phyloP scores from a whole-genome alignment of 1,284 basidiomycete genomes.

The Phylloboletellus chloephorus region DNA sequence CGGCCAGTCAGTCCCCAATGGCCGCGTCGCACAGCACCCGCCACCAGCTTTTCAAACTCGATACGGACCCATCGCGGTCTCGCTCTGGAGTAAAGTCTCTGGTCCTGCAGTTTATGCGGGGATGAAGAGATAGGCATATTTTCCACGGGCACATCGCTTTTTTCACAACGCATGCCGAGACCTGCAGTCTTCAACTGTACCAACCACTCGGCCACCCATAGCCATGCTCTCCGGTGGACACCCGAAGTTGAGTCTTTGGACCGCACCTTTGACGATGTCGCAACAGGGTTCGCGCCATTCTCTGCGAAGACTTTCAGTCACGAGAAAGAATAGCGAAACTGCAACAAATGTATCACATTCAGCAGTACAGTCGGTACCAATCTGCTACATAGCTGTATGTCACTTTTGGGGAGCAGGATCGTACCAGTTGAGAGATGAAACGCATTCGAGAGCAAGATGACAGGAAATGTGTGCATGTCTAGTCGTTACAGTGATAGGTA shows the following conservation, averaged over 20 bases:
- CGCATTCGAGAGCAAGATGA: conserved; percentile 30
- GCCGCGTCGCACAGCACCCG: conserved; percentile 17
- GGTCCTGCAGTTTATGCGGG: conserved; percentile 58
- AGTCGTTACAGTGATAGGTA: conserved; percentile 53
- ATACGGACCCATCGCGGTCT: conserved; percentile 59
- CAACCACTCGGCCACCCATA: conserved; percentile 2
- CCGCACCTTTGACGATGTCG: conserved; percentile 6
- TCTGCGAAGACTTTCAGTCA: conserved; percentile 4
- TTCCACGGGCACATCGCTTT: conserved; percentile 1
- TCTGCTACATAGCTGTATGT: conserved; percentile 17
- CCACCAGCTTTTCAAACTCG: conserved; percentile 38
- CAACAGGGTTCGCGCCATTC: conserved; percentile 4
- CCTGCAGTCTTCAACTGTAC: conserved; percentile 7
- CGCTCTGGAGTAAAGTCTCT: conserved; percentile 66
- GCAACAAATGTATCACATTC: conserved; percentile 19
- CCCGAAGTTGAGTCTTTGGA: conserved; percentile 1
- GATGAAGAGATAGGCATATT: conserved; percentile 49
- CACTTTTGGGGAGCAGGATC: conserved; percentile 16
- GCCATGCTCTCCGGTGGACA: not conserved
- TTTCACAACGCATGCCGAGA: conserved; percentile 7
- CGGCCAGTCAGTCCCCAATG: conserved; percentile 20
- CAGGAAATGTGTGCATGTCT: conserved; percentile 50
- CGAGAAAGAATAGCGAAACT: conserved; percentile 3
- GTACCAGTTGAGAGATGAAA: conserved; percentile 21
- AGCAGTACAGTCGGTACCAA: conserved; percentile 8